Percentiles rank a stretch among this genome's conserved stretches.
These are phyloP conservation scores for Penicillium brasilianum DNA, from an alignment of 2,329 filamentous ascomycete genomes.

Conservation along the genomic window DNA sequence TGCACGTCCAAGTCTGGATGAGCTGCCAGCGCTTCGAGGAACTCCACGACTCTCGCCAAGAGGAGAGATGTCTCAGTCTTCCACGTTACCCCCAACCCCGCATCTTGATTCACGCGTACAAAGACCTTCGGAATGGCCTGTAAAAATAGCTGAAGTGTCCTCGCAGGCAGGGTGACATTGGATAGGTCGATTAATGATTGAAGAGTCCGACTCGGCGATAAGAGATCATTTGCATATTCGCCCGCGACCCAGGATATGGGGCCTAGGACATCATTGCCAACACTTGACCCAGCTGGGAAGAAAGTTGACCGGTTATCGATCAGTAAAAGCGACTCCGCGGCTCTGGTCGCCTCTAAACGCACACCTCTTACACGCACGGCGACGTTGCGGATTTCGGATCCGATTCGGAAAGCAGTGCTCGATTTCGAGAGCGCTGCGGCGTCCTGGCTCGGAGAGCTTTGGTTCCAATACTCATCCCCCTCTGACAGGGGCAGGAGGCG, in stretches of 20 bases:
- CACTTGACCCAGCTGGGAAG: slow-evolving; percentile 57
- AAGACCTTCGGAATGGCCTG: slow-evolving; percentile 89
- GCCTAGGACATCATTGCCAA: slow-evolving; percentile 68
- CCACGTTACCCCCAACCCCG: slow-evolving; percentile 71
- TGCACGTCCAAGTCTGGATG: slow-evolving; percentile 94
- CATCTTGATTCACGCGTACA: slow-evolving; percentile 69
- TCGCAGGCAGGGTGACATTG: slow-evolving; percentile 63
- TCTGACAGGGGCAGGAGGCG: slow-evolving; percentile 58
- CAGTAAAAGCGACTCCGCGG: slow-evolving; percentile 75
- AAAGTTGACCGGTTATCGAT: slow-evolving; percentile 63
- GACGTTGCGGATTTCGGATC: slow-evolving; percentile 84
- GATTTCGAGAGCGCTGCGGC: slow-evolving; percentile 18
- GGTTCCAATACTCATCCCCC: slow-evolving; percentile 30
- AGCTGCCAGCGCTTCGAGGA: slow-evolving; percentile 75
- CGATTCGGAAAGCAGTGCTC: slow-evolving; percentile 60
- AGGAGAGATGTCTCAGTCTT: slow-evolving; percentile 77
- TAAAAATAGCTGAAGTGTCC: slow-evolving; percentile 76
- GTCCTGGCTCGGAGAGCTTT: slow-evolving; percentile 19
- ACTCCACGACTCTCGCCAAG: slow-evolving; percentile 79
- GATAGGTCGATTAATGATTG: slow-evolving; percentile 73
- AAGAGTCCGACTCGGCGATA: slow-evolving; percentile 72
- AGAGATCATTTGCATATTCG: slow-evolving; percentile 78
- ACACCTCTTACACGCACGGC: slow-evolving; percentile 89
- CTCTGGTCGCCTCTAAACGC: slow-evolving; percentile 76
- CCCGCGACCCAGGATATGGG: slow-evolving; percentile 85